phyloP scores from a whole-genome alignment of 306 rosid genomes.

The Prunus mongolica region DNA sequence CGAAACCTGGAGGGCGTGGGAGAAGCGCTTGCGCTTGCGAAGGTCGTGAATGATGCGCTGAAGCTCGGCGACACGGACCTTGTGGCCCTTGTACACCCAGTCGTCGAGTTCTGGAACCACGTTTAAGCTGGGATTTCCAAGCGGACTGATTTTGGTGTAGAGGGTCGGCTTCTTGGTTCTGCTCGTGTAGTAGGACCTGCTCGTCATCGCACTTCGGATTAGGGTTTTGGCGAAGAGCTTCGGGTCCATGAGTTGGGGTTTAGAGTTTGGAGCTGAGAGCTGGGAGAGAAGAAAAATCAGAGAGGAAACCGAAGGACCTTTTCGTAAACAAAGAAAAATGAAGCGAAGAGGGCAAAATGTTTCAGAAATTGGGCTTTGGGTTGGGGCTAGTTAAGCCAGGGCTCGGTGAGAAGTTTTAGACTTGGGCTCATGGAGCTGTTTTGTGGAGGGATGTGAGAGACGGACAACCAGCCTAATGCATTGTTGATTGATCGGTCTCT shows the following conservation, averaged over 20 bases:
- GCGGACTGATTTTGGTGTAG: slow-evolving; percentile 67
- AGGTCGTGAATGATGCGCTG: slow-evolving; percentile 77
- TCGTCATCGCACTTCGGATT: slow-evolving; percentile 18
- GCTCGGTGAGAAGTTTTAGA: background rate
- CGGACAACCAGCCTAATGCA: too few relatives aligned
- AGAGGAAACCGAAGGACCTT: too few relatives aligned
- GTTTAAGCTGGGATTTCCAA: slow-evolving; percentile 48
- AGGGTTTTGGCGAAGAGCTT: slow-evolving; percentile 40
- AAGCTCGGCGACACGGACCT: slow-evolving; percentile 60
- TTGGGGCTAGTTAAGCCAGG: background rate
- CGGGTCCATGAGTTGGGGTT: slow-evolving; percentile 29
- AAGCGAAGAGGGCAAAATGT: background rate
- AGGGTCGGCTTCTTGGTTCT: slow-evolving; percentile 48
- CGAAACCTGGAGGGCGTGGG: slow-evolving; percentile 70
- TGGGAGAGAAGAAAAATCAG: background rate
- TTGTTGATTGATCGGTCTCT: too few relatives aligned
- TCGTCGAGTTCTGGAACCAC: slow-evolving; percentile 60
- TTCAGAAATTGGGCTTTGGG: background rate
- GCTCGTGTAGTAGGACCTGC: slow-evolving; percentile 62
- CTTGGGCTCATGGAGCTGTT: too few relatives aligned
- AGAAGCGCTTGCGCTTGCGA: slow-evolving; percentile 70
- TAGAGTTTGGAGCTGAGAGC: background rate
- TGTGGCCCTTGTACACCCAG: slow-evolving; percentile 73
- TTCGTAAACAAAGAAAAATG: too few relatives aligned
- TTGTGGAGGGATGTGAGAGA: too few relatives aligned